Evolutionary conservation across 495 filamentous ascomycete genomes (phyloP), one percentile per base, ranked within the genome.

Genomic region (Lepraria neglecta): DNA sequence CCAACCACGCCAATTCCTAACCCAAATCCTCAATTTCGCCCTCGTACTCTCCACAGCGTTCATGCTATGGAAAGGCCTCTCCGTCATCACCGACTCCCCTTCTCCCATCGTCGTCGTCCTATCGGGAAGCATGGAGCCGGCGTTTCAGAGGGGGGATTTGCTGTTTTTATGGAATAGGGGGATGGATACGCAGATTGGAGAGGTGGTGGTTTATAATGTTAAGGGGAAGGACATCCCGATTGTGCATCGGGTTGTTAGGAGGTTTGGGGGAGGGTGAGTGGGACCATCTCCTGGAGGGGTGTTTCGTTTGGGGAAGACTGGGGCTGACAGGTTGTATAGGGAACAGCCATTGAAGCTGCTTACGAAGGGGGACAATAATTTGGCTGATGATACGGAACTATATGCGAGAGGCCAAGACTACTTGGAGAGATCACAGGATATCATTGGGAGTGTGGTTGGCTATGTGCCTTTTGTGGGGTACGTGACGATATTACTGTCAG

Each of bases 361-460:
- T 31, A 99, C 94, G n/a, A 99, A 97, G 75, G 94, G 94, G 58
- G 94, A 99, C 73, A 97, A 97, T 77, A 99, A 99, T 69, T 72
- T 84, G 11, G 87, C 90, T 3, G 94, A 97, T 71, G 94, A 99
- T 72, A 95, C 90, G 14, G 92, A 96, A 74, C 82, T 99, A 4
- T 96, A 92, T 67, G 90, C 92, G 0, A 74, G 79, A 27, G 89
- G 86, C 14, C 94, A 97, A 74, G 86, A 87, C 68, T 91, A 90
- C 68, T 79, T 99, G 31, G 82, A 88, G 64, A 82, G 95, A n/a
- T 70, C 79, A 66, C 81, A 86, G 71, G 92, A 97, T 67, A 92
- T 97, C 62, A 91, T 97, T 53, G 94, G 94, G 33, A 95, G 89
- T 69, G 94, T 97, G 21, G 79, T 91, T 12, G 94, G 84, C n/a